A percentile compares a stretch with the other conserved stretches of the same genome.
phyloP scores from a whole-genome alignment of 768 basidiomycete genomes.

The Paxillus ammoniavirescens region DNA sequence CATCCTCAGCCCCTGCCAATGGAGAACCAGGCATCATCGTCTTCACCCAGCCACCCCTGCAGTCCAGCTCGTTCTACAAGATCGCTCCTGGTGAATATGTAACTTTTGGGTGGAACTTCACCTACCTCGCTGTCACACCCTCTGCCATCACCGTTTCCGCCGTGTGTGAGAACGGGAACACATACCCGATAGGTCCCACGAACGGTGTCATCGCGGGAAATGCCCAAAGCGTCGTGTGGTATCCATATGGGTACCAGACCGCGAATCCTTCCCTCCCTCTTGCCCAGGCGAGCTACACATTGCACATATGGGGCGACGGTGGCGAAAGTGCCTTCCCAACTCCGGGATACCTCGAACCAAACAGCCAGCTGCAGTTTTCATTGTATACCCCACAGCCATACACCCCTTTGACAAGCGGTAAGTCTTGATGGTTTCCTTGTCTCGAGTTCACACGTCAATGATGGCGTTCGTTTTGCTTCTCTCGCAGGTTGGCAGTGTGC shows the following conservation, averaged over 20 bases:
- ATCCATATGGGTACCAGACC: slow-evolving; percentile 55
- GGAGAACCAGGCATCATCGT: slow-evolving; percentile 44
- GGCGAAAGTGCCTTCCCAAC: slow-evolving; percentile 48
- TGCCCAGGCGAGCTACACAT: slow-evolving; percentile 57
- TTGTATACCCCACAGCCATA: slow-evolving; percentile 60
- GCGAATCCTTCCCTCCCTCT: slow-evolving; percentile 52
- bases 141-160: slow-evolving; percentile 59
- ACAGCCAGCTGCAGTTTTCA: slow-evolving; percentile 54
- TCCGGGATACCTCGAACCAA: slow-evolving; percentile 54
- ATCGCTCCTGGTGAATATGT: slow-evolving; percentile 53
- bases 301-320: slow-evolving; percentile 54
- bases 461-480: neutral
- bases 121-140: slow-evolving; percentile 52
- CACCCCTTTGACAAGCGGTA: slow-evolving; percentile 49
- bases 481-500: slow-evolving; percentile 28
- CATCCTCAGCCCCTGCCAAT: slow-evolving; percentile 32
- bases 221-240: slow-evolving; percentile 55
- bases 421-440: neutral
- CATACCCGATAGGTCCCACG: slow-evolving; percentile 63
- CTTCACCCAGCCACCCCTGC: slow-evolving; percentile 58
- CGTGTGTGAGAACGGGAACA: slow-evolving; percentile 64
- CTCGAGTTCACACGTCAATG: neutral
- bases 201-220: slow-evolving; percentile 51
- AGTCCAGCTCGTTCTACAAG: slow-evolving; percentile 65
- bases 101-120: slow-evolving; percentile 77